Evolutionary conservation across 2,329 filamentous ascomycete species (phyloP), one percentile per base, ranked within the genome.

Genomic region (Penicillium oxalicum): DNA sequence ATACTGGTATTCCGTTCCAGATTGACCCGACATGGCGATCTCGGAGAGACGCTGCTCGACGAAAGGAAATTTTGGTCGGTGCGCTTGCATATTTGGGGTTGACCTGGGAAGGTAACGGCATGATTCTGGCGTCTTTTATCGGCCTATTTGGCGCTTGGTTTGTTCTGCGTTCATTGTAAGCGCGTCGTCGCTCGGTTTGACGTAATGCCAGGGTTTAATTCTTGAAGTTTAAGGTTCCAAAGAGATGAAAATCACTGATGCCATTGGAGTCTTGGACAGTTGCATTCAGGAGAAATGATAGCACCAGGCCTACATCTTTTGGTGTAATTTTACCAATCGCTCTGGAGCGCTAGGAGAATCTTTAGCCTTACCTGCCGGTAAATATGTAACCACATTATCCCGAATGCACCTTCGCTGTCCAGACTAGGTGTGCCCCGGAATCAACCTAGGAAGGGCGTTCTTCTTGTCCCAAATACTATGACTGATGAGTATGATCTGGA

Each of bases 11-110:
- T 39, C 83, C 83, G 1, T 86, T 81, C 61, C 61, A 73, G 13
- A 71, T 85, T 40, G 77, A 82, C 56, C 70, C 74, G 4, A 64
- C 75, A 34, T 87, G 82, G 82, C 75, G 71, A 59, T 59, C 67
- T 29, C 73, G 74, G 56, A 70, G 81, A 50, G 72, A 73, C 24
- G 66, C 68, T 38, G 83, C 82, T 7, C 74, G 82, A 47, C 71
- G 68, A 37, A 77, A 77, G 54, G 84, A 87, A 63, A 39, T 85
- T 26, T 58, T 78, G 24, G 77, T 84, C 2, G 84, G 84, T 9
- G 66, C 78, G 38, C 57, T 74, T 13, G 77, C 80, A 9, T 82
- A 83, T 61, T 61, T 84, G 27, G 70, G 59, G 13, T 54, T 71
- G 58, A 77, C 74, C 11, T 70, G 72, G 68, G 71, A 76, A 59